phyloP scores from a whole-genome alignment of 225 moss, liverwort and hornwort species.

The Neckera pumila region DNA sequence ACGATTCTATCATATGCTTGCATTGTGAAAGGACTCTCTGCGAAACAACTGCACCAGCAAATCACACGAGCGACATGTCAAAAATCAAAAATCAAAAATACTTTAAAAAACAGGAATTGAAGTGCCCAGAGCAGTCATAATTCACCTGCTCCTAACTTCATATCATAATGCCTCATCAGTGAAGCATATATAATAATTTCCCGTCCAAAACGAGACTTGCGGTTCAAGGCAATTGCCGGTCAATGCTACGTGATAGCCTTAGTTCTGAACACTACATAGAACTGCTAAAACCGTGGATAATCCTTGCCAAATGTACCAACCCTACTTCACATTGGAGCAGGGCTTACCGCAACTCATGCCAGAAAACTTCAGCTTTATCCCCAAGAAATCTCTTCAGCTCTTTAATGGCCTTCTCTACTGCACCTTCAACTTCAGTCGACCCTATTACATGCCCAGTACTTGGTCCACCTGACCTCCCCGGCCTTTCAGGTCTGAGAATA shows the following conservation, averaged over 20 bases:
- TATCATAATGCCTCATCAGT: background rate
- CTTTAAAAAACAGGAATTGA: background rate
- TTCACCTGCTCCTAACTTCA: background rate
- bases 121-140: background rate
- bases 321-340: background rate
- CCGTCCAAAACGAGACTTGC: background rate
- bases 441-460: background rate
- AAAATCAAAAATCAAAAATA: background rate
- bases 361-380: constrained; percentile 33
- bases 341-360: constrained; percentile 50
- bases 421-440: background rate
- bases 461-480: background rate
- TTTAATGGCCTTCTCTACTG: constrained; percentile 3
- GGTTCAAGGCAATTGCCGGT: background rate
- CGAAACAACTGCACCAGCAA: constrained; percentile 28
- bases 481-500: background rate
- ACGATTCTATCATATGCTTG: constrained; percentile 39
- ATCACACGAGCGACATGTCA: background rate
- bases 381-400: constrained; percentile 35
- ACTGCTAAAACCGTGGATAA: background rate
- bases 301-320: background rate
- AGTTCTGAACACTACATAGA: background rate
- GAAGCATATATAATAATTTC: background rate
- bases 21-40: constrained; percentile 53
- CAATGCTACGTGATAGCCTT: background rate